phyloP scores from a whole-genome alignment of 495 filamentous ascomycete genomes.

The Halenospora varia region DNA sequence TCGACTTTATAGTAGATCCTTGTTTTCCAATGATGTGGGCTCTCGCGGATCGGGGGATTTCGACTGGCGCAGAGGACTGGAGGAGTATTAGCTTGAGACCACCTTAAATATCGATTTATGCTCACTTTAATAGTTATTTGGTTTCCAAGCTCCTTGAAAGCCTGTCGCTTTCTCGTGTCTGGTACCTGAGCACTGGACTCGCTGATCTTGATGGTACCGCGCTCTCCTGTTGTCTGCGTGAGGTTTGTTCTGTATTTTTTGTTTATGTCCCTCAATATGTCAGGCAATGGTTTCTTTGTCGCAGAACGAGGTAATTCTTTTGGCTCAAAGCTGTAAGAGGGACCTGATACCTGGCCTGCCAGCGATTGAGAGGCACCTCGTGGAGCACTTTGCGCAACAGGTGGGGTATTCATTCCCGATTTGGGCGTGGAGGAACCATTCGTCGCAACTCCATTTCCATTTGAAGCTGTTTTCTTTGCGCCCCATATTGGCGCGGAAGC shows the following conservation, averaged over 20 bases:
- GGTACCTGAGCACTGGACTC: slow-evolving; percentile 74
- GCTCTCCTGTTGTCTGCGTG: slow-evolving; percentile 62
- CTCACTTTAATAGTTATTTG: slow-evolving; percentile 81
- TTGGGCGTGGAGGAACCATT: slow-evolving; percentile 54
- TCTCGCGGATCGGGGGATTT: slow-evolving; percentile 77
- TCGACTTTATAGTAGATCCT: slow-evolving; percentile 82
- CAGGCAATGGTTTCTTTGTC: slow-evolving; percentile 75
- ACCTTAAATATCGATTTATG: slow-evolving; percentile 2
- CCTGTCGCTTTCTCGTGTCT: slow-evolving; percentile 54
- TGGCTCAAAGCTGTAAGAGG: background rate
- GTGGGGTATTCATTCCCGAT: slow-evolving; percentile 34
- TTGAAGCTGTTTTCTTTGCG: slow-evolving; percentile 48
- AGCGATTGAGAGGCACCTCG: slow-evolving; percentile 42
- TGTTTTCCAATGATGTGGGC: slow-evolving; percentile 87
- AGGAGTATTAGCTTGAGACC: slow-evolving; percentile 12
- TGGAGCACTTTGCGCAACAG: slow-evolving; percentile 16
- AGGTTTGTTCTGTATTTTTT: slow-evolving; percentile 81
- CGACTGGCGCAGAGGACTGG: slow-evolving; percentile 68
- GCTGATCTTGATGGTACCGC: slow-evolving; percentile 69
- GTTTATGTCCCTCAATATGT: slow-evolving; percentile 84
- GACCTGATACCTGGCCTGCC: slow-evolving; percentile 11
- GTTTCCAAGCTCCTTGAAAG: slow-evolving; percentile 78
- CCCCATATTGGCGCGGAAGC: slow-evolving; percentile 62
- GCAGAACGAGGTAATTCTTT: slow-evolving; percentile 42
- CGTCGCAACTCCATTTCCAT: slow-evolving; percentile 27